Base-by-base conservation (phyloP, 1,139 yeast species). In the Pichia inconspicua region DNA sequence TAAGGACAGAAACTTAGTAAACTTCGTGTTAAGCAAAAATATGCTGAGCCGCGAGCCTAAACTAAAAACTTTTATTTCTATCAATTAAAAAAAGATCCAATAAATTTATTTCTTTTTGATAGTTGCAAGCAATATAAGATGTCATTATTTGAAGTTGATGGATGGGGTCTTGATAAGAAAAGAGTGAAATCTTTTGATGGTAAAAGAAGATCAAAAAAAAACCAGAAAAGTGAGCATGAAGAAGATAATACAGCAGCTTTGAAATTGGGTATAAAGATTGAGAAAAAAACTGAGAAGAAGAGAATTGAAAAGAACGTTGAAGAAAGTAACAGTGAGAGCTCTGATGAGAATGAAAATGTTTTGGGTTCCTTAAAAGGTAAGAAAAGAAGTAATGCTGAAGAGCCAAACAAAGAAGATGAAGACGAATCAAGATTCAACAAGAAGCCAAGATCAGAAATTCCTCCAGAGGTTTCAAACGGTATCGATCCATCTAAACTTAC, bases 71-170 rank as follows among this genome's bases (percentile, higher is more conserved):
- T 27, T 11, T 4, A 22, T 22, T 22, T 22, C 5, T 22, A 22
- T 22, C 22, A 22, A 5, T 22, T 22, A 22, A 22, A 22, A 22
- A 22, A 22, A 22, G 3, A 22, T 22, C 5, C 22, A 22, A 22
- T 22, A 22, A 5, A 5, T 22, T 22, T 4, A 22, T 22, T 22
- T 22, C 22, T 22, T 5, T 22, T 22, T 22, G 5, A 22, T 22
- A 22, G 22, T 22, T 22, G 22, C 22, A 22, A 22, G 27, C 14
- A 15, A 32, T 10, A 27, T 7, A 42, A 11, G 12, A 84, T 84
- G 92, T 78, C 85, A 30, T 72, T 86, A 57, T 87, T 87, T 62
- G 76, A 83, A 63, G 89, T 84, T 17, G 85, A 81, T 43, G 95
- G 95, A 19, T 87, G 96, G 96, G 74, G 82, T 54, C 65, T 87